Conservation (phyloP, 192 early-diverging fungal species). For the Pilobolus umbonatus region DNA sequence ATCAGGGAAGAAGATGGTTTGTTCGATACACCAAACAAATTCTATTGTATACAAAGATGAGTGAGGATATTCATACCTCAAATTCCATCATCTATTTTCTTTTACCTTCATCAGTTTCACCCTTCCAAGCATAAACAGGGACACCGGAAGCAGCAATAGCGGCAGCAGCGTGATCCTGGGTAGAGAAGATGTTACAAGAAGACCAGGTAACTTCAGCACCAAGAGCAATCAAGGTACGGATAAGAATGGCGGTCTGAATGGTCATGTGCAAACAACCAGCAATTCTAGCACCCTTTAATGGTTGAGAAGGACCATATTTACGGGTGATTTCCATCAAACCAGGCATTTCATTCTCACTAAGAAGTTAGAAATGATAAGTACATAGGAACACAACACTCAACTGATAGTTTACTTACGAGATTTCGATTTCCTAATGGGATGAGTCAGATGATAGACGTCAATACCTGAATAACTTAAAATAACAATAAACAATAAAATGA, state of each 20-base stretch:
- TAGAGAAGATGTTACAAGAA: conserved; percentile 83
- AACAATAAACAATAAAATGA: conserved; percentile 60
- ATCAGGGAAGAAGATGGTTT: conserved; percentile 92
- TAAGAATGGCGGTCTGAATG: conserved; percentile 97
- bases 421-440: conserved; percentile 73
- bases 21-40: conserved; percentile 98
- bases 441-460: not conserved
- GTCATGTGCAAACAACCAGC: conserved; percentile 99
- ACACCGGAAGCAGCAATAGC: conserved; percentile 95
- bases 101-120: conserved; percentile 89
- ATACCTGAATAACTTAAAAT: not conserved
- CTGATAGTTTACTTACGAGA: conserved; percentile 20
- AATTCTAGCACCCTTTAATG: conserved; percentile 93
- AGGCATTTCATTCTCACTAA: conserved; percentile 98
- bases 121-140: conserved; percentile 99
- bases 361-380: not conserved
- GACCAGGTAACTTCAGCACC: conserved; percentile 88
- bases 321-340: conserved; percentile 91
- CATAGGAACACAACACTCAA: not conserved
- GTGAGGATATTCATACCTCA: not conserved
- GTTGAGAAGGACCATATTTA: conserved; percentile 87
- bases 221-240: conserved; percentile 92
- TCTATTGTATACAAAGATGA: conserved; percentile 42
- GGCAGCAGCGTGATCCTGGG: conserved; percentile 98
- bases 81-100: not conserved